These are phyloP conservation scores for Ulmus americana DNA, from an alignment of 331 rosid genomes.

Conservation along the genomic window DNA sequence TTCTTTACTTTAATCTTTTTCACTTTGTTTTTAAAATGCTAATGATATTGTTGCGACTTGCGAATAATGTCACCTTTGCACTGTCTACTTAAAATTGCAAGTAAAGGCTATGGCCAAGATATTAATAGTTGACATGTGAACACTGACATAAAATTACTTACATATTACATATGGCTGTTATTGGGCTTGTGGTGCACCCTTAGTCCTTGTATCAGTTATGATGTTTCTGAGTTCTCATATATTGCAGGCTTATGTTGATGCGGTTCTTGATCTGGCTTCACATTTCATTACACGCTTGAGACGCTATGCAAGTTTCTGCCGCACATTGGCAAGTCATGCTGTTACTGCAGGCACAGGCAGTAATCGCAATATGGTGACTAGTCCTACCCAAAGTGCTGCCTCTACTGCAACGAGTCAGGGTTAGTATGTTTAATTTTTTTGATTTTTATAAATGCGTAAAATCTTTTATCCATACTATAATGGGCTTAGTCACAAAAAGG, in stretches of 20 bases:
- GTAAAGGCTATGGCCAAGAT: not conserved
- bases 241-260: constrained; percentile 89
- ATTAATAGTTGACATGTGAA: not conserved
- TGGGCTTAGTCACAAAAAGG: not conserved
- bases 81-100: too few species aligned
- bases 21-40: too few species aligned
- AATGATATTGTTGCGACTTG: too few species aligned
- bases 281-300: constrained; percentile 91
- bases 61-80: too few species aligned
- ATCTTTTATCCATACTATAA: not conserved
- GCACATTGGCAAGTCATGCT: constrained; percentile 91
- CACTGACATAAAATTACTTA: not conserved
- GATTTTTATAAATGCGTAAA: not conserved
- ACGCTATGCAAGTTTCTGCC: constrained; percentile 87
- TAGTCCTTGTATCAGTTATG: not conserved
- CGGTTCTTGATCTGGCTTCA: constrained; percentile 94
- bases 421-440: constrained; percentile 24
- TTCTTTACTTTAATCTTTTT: too few species aligned
- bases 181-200: constrained; percentile 8
- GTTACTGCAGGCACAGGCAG: constrained; percentile 75
- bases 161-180: not conserved
- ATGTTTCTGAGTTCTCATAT: constrained; percentile 12
- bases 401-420: constrained; percentile 82
- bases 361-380: constrained; percentile 74
- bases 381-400: constrained; percentile 68